Conservation (phyloP, 2,329 filamentous ascomycete genomes). For the Penicillium digitatum region DNA sequence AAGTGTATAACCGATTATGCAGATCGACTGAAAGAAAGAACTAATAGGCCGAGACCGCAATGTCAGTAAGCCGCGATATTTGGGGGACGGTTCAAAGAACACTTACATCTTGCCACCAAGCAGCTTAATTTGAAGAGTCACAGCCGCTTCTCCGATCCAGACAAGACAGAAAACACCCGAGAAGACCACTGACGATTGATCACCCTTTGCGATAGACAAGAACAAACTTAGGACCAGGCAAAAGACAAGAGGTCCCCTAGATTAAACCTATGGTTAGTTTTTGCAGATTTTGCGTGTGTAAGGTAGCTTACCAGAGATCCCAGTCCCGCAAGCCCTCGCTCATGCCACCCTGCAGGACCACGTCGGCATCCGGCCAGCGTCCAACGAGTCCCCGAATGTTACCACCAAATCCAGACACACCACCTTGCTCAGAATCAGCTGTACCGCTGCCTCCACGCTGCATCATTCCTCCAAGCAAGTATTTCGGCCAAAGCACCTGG, state of each 20-base stretch:
- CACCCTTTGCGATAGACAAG: constrained; percentile 72
- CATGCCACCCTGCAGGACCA: constrained; percentile 67
- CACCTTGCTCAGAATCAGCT: constrained; percentile 55
- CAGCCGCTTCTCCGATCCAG: constrained; percentile 93
- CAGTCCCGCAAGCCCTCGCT: constrained; percentile 88
- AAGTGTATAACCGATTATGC: constrained; percentile 96
- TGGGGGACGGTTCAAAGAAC: background rate
- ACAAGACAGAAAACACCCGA: constrained; percentile 95
- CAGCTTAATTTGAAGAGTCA: constrained; percentile 96
- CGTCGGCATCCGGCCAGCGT: constrained; percentile 65
- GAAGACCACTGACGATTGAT: constrained; percentile 86
- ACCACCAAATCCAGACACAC: constrained; percentile 46
- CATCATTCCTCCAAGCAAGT: constrained; percentile 71
- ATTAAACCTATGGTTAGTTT: constrained; percentile 2
- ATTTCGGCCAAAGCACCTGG: constrained; percentile 93
- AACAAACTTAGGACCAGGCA: constrained; percentile 84
- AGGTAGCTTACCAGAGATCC: constrained; percentile 71
- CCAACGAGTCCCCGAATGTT: constrained; percentile 55
- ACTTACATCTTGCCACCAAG: constrained; percentile 94
- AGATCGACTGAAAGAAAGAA: constrained; percentile 95
- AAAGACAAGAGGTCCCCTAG: constrained; percentile 85
- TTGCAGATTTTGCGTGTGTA: background rate
- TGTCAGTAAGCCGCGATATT: constrained; percentile 17
- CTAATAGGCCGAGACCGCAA: constrained; percentile 46
- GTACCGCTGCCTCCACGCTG: constrained; percentile 52